Base-by-base conservation (phyloP, 306 rosid genomes). In the Ceratonia siliqua region DNA sequence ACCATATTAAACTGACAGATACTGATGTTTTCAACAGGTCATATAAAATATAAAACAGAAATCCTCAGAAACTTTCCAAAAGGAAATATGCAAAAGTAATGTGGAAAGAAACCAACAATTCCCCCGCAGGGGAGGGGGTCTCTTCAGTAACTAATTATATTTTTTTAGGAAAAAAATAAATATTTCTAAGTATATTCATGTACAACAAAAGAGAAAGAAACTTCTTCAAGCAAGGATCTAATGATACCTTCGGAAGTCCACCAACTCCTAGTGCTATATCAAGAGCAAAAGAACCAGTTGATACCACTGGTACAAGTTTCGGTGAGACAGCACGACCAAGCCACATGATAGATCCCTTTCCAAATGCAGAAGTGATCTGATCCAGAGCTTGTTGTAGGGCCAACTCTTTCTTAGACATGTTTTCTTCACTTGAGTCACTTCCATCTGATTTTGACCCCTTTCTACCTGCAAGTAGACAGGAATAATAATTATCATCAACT, bases 311-410 rank as follows among this genome's bases (percentile, higher is more conserved):
- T 70, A 88, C 90, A 38, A 80, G 42, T 73, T 63, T 88, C 20
- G 80, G 75, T 48, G 80, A 35, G 42, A 7, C 75, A 8, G 94
- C 64, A 58, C 88, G 89, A 61, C 97, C 98, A 78, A 94, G 94
- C 98, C 98, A 91, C 98, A 89, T 91, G 70, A 91, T 94, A 58
- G 97, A 84, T 59, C 92, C 98, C 75, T 91, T 94, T 72, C 98
- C 98, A 82, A 89, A 88, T 30, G 96, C 69, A 21, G 96, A 79
- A 10, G 90, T 87, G 68, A 94, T 94, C 84, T 94, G 98, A 82
- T 94, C 97, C 76, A 94, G 64, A 27, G 97, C 97, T 88, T 91
- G 94, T 42, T 86, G 89, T 36, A 94, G 86, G 28, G 97, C 92
- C 74, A 84, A 39, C 8, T 94, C 98, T 83, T 85, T 94, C 91